Evolutionary conservation across 352 stramenopile species (phyloP), one percentile per base, ranked within the genome.

Genomic region (Phytopythium chamaehyphon): DNA sequence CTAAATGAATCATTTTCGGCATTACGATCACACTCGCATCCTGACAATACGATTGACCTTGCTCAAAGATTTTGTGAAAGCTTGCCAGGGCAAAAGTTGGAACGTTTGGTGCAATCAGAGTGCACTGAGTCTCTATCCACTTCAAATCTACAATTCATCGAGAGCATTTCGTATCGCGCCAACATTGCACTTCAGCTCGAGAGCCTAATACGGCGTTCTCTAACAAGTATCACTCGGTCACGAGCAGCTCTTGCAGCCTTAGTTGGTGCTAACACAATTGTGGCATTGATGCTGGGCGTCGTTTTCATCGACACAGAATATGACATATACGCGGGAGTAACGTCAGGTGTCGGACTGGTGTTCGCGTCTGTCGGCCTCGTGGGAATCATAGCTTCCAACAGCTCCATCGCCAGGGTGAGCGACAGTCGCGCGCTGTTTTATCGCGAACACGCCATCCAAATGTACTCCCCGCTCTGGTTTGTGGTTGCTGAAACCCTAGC

Each of bases 401-500:
- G 65, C 1, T 64, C 86, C 0, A 49, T 94, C 6, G 69, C 83
- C 6, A 57, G 90, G 6, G 73, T 90, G 52, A 68, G 83, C 49
- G 62, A 80, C 35, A 76, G 96, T 36, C 71, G 90, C n/a, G 72
- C 79, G 21, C 77, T 80, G 23, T 98, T 88, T 44, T 97, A 97
- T 66, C 66, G 84, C 15, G 88, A 97, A 55, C 82, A 88, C 21
- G 74, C 79, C 9, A 64, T 76, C 1, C 55, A 83, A 33, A 93
- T 90, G 64, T 97, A 97, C 50, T 59, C 71, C 6, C 50, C 59
- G 22, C 59, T 56, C 22, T 62, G 73, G 31, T 79, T 93, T n/a
- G 11, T 60, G 6, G 37, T 60, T 14, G 54, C 44, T 16, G 14
- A 3, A 3, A 77, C 71, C 12, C 19, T 97, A 21, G 62, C 66